phyloP scores from a whole-genome alignment of 208 protist genomes.

The Angomonas ambiguus region DNA sequence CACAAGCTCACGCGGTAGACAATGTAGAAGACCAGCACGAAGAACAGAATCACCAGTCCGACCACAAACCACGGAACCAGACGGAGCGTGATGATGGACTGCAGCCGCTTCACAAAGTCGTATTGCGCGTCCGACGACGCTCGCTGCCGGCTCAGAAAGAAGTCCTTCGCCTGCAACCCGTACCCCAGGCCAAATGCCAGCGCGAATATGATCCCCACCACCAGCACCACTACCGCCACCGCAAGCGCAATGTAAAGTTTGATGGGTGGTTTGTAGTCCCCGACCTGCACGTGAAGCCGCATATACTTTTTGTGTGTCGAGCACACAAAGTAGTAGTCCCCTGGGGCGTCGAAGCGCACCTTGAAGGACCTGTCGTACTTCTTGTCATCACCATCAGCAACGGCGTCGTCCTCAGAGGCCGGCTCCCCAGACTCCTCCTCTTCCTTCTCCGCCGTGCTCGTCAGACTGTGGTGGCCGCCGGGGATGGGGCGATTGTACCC shows the following conservation, averaged over 20 bases:
- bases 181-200: background rate
- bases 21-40: background rate
- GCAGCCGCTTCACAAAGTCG: conserved; percentile 40
- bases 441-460: no score
- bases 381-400: no score
- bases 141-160: conserved; percentile 36
- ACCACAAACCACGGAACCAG: conserved; percentile 30
- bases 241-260: conserved; percentile 47
- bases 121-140: conserved; percentile 33
- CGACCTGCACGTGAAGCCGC: conserved; percentile 56
- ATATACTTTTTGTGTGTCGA: conserved; percentile 15
- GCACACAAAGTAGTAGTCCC: background rate
- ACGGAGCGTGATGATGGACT: conserved; percentile 37
- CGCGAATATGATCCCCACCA: background rate
- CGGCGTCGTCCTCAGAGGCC: no score
- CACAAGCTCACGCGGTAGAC: background rate
- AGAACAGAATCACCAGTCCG: background rate
- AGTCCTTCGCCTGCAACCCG: background rate
- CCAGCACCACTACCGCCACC: conserved; percentile 48
- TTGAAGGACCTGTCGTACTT: conserved; percentile 19
- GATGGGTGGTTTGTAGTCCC: conserved; percentile 65
- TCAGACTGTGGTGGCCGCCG: background rate
- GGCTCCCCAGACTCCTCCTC: no score
- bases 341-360: conserved; percentile 33
- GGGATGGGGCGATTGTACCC: background rate